These are phyloP conservation scores for Diophrys appendiculata DNA, from an alignment of 73 alveolate species.

Conservation along the genomic window DNA sequence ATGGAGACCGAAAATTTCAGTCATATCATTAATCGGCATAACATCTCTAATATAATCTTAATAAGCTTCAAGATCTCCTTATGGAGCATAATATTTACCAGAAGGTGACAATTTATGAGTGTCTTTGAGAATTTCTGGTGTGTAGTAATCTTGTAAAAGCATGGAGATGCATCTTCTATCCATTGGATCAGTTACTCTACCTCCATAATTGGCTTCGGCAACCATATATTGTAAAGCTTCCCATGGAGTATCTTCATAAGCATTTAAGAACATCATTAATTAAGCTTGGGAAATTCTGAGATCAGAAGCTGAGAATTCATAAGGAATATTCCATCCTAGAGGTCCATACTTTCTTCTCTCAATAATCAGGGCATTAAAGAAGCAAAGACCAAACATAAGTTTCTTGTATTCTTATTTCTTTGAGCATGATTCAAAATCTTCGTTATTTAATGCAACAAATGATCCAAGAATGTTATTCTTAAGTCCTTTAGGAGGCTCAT, in stretches of 20 bases:
- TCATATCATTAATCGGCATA: constrained; percentile 88
- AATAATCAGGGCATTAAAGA: constrained; percentile 96
- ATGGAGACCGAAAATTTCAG: constrained; percentile 99
- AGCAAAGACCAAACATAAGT: constrained; percentile 93
- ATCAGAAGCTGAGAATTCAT: constrained; percentile 94
- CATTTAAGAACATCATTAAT: constrained; percentile 73
- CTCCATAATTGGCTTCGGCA: constrained; percentile 99
- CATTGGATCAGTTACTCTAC: constrained; percentile 99
- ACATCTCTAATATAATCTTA: constrained; percentile 83
- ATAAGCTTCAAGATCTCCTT: constrained; percentile 78
- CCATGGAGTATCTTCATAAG: constrained; percentile 94
- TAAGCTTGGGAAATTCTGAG: constrained; percentile 79
- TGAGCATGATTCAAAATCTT: constrained; percentile 81
- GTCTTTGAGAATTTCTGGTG: constrained; percentile 92
- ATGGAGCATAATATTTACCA: constrained; percentile 90
- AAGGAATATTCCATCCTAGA: constrained; percentile 99
- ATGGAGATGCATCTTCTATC: constrained; percentile 94
- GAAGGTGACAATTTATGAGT: constrained; percentile 81
- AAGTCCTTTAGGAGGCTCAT: constrained; percentile 99
- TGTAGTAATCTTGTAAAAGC: constrained; percentile 91
- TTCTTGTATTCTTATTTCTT: constrained; percentile 87
- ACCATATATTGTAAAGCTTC: constrained; percentile 99
- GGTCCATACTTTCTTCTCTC: constrained; percentile 99
- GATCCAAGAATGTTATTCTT: constrained; percentile 90
- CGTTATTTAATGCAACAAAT: constrained; percentile 78